Evolutionary conservation across 2,329 filamentous ascomycete species (phyloP), one percentile per base, ranked within the genome.

Genomic region (Colletotrichum somersetense): DNA sequence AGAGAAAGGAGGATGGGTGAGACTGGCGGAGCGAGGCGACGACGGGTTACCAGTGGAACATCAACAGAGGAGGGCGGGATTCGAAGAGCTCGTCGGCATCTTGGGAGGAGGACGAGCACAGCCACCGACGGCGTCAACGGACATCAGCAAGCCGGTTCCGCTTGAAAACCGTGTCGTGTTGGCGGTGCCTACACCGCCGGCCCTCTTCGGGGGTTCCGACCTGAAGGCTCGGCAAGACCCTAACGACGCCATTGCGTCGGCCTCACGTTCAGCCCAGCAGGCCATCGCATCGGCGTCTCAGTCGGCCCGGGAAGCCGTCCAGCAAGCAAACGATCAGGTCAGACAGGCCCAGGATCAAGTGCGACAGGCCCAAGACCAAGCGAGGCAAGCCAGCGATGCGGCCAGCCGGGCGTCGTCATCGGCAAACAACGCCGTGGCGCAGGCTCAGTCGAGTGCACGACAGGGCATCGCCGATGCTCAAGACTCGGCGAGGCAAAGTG

Each of bases 371-470:
- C 72, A 67, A 30, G 70, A 70, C 5, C 66, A 73, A n/a, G 76
- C 74, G 3, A 73, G 75, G 66, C 71, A 74, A 64, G 75, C 76
- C 46, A 67, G 62, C 48, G 69, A 78, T 3, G 63, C 74, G 14
- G 74, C 75, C 35, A 70, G 75, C 20, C 78, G 80, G 67, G 77
- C 76, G 3, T 75, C 74, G 4, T 76, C 80, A 44, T 79, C 72
- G 44, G 74, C 76, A 48, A 74, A 75, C 35, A 72, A 64, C 2
- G 70, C 61, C 65, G 70, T 74, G 5, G 38, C 16, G 8, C 74
- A 77, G 6, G 78, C 76, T 30, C 62, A 72, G 35, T 66, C 67
- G 14, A 68, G 67, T 70, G 73, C 74, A 26, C 67, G 72, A 23
- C 48, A 63, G 52, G 69, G 61, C 7, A 71, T 72, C 57, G 44